These are phyloP conservation scores for Phytophthora sp. DNA, from an alignment of 352 stramenopile species.

Conservation along the genomic window DNA sequence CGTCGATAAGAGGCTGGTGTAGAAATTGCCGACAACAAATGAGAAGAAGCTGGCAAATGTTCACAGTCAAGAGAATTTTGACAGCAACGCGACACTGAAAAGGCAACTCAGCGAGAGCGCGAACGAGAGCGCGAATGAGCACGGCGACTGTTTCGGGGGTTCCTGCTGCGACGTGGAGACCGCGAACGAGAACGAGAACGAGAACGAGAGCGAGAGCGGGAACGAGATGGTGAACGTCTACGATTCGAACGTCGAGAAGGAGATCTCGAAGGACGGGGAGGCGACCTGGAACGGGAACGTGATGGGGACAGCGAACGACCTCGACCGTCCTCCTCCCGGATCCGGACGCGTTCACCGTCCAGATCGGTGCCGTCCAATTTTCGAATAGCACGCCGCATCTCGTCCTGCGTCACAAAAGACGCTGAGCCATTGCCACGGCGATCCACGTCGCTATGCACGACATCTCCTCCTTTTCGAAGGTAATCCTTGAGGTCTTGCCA, in stretches of 20 bases:
- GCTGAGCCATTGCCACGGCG: slow-evolving; percentile 62
- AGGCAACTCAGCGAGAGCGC: slow-evolving; percentile 37
- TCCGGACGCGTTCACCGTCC: slow-evolving; percentile 51
- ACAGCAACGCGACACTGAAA: neutral
- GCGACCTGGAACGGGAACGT: slow-evolving; percentile 30
- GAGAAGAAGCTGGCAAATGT: too few species aligned
- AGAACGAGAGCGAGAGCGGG: slow-evolving; percentile 40
- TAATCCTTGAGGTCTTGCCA: slow-evolving; percentile 78
- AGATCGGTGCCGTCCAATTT: slow-evolving; percentile 60
- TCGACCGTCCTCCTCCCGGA: slow-evolving; percentile 38
- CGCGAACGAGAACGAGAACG: slow-evolving; percentile 25
- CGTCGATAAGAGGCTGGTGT: slow-evolving; percentile 5
- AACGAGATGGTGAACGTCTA: slow-evolving; percentile 45
- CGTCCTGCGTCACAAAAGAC: slow-evolving; percentile 66
- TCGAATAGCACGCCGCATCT: slow-evolving; percentile 61
- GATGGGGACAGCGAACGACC: slow-evolving; percentile 21
- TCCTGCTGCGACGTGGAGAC: too few species aligned
- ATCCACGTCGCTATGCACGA: slow-evolving; percentile 74
- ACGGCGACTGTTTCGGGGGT: too few species aligned
- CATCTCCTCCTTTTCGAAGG: slow-evolving; percentile 59
- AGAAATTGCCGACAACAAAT: slow-evolving; percentile 24
- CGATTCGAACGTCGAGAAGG: slow-evolving; percentile 35
- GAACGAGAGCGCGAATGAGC: too few species aligned
- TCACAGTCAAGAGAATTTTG: too few species aligned
- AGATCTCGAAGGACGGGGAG: slow-evolving; percentile 24